Base-by-base conservation (phyloP, 2,329 filamentous ascomycete species). In the Diaporthe australafricana region DNA sequence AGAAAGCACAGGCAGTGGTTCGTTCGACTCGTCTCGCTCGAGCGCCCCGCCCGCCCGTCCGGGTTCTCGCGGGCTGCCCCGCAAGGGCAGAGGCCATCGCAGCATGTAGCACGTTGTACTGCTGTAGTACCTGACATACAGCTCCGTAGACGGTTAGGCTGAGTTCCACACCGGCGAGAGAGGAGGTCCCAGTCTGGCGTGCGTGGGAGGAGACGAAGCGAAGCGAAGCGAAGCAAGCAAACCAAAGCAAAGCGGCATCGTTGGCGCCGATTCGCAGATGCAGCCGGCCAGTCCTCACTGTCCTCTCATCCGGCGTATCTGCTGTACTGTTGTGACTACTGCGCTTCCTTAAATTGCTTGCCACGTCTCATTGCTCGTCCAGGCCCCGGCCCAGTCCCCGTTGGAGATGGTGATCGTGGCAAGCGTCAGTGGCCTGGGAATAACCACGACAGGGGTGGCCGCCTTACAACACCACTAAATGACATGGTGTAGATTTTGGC, bases 221-320 rank as follows among this genome's bases (percentile, higher is more conserved):
- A 57, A 27, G 55, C 32, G n/a, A 25, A 20, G 22, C 22, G 20
- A 27, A 12, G 38, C 38, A 16, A 45, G 12, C 35, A 12, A 12
- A 22, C 22, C 17, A 53, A 12, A 32, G 30, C 52, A 7, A 25
- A 16, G 42, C 27, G 27, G 57, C 27, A 63, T 17, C 27, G 30
- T 32, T 63, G 57, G 57, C 57, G 57, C 42, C 57, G 57, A 63
- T 63, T 48, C 57, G 57, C 27, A 48, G 20, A 63, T 25, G 57
- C 25, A 63, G 12, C 25, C 17, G 38, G 14, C 38, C 38, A 40
- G 38, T 40, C 38, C 38, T 40, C 38, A 5, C 14, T 6, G 35
- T 38, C 35, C 35, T 38, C 35, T n/a, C n/a, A 38, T 38, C 35
- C 6, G 35, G 35, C 35, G 11, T n/a, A n/a, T n/a, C n/a, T n/a